Percentiles rank a stretch among this genome's conserved stretches.
Evolutionary conservation across 345 rosid genomes (phyloP).

Genomic region (Eucalyptus pauciflora): DNA sequence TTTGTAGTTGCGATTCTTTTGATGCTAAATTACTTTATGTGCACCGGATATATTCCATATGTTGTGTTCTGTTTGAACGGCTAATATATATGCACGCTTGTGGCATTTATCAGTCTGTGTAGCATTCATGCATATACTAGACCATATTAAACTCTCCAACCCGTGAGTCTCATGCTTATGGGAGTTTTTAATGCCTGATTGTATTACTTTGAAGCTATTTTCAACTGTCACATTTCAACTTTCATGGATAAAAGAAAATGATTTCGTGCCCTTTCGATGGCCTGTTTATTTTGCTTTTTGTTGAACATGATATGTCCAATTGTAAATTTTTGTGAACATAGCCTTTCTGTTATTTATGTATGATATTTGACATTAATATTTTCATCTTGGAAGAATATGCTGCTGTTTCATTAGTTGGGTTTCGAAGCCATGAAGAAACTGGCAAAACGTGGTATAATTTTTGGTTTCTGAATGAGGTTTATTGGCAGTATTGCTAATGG

Average conservation of each 20-base stretch:
- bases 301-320: neutral
- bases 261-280: neutral
- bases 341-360: neutral
- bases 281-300: neutral
- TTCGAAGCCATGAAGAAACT: neutral
- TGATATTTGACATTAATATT: neutral
- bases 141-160: neutral
- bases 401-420: neutral
- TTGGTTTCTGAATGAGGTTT: neutral
- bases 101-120: neutral
- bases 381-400: neutral
- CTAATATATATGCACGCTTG: neutral
- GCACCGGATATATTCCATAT: neutral
- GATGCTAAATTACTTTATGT: neutral
- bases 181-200: neutral
- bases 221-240: neutral
- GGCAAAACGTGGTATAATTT: neutral
- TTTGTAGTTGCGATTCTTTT: neutral
- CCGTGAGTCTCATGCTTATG: neutral
- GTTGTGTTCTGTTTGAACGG: accelerated
- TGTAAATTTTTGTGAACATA: neutral
- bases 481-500: neutral
- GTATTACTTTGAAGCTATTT: neutral
- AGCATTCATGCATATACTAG: neutral
- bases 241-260: neutral